Base-by-base conservation (phyloP, 2,329 filamentous ascomycete genomes). In the Myriosclerotinia curreyana region DNA sequence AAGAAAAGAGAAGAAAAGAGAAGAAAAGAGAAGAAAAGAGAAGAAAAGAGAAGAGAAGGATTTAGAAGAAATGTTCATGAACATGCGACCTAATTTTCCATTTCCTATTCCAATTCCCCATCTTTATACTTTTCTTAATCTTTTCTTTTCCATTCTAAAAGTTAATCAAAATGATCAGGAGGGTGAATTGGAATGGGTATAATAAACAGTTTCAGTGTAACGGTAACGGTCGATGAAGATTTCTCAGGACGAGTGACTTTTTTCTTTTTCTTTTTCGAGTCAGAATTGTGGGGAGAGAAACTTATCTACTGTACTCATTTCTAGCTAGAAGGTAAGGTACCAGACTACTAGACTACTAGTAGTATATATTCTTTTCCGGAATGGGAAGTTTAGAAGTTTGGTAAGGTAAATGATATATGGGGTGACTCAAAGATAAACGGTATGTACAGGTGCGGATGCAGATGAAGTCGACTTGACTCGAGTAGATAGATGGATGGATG, bases 241-340 rank as follows among this genome's bases (percentile, higher is more conserved):
- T 48, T 48, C 55, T 48, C 48, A 42, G 55, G 55, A 58, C 55
- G 42, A 48, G 55, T 58, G 55, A 58, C 55, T 56, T 15, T 7
- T 58, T n/a, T n/a, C n/a, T n/a, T n/a, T n/a, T n/a, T n/a, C n/a
- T n/a, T n/a, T 48, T 58, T 48, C 36, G 55, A 58, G 55, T 58
- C 55, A 51, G 34, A 60, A 51, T 51, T 60, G 58, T 60, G 58
- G 58, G 34, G 58, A 51, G 44, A 51, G 44, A 48, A 36, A 48
- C 55, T 48, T 48, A 48, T 58, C 55, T 22, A 20, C n/a, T n/a
- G n/a, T n/a, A n/a, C 28, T 58, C 55, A 58, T 58, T 20, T 25
- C 31, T 48, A 58, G 55, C 42, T 5, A 31, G 17, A 51, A 38
- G 20, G 17, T 60, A 51, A 38, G 20, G 17, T 60, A 25, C 22